Evolutionary conservation across 805 yeast genomes (phyloP), one percentile per base, ranked within the genome.

Genomic region (Clavispora santaluciae): DNA sequence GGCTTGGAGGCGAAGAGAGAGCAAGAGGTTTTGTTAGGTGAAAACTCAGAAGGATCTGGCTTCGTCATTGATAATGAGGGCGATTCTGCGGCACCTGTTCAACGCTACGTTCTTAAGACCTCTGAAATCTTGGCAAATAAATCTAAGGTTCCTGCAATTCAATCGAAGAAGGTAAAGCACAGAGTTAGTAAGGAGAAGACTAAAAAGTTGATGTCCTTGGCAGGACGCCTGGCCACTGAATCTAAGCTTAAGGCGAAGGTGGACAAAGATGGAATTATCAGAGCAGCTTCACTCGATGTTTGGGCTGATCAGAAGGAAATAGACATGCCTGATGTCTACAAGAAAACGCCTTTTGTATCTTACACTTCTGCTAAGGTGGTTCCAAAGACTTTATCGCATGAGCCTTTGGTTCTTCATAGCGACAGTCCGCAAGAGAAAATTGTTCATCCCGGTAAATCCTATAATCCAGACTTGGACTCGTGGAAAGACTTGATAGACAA

Each of bases 381-480:
- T 4, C 91, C 93, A 11, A 60, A 59, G 20, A 82, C 90, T 2
- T 52, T 81, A 49, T 68, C 61, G 35, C 60, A 65, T 23, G 66
- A 66, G 3, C 82, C 95, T 1, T 58, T 80, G n/a, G 53, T 53
- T 31, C 75, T 86, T 13, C 72, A n/a, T 18, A 53, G 65, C 35
- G 31, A 28, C 31, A 80, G 71, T 15, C 60, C 51, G 2, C 42
- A 49, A 11, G 52, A 56, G 8, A 53, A 55, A 30, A 30, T 80
- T 3, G 89, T 95, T 10, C 82, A 83, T 53, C 93, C 83, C 2
- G 98, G 98, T 41, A 86, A 84, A 60, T 90, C 98, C 2, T 93
- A 88, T 58, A 93, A 93, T 58, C 99, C 99, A 20, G 75, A 91
- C 10, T 69, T 81, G 48, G 84, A 82, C 41, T 78, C 85, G 21